phyloP scores from a whole-genome alignment of 192 early-diverging fungal species.

The Entomortierella lignicola region DNA sequence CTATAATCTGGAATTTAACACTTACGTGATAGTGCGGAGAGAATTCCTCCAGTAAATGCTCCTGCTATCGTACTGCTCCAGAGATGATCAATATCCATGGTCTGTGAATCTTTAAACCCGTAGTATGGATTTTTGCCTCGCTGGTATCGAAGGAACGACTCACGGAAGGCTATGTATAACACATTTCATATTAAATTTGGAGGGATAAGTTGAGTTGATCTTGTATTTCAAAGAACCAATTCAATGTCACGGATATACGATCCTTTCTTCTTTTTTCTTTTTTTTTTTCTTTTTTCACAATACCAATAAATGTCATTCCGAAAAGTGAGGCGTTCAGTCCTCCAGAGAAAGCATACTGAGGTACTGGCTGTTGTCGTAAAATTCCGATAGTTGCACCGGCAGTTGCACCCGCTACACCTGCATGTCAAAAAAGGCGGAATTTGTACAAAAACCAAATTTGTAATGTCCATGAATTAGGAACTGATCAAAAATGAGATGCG shows the following conservation, averaged over 20 bases:
- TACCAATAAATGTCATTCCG: constrained; percentile 67
- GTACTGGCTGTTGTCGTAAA: constrained; percentile 58
- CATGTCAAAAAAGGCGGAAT: neutral
- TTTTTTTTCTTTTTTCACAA: too few relatives aligned
- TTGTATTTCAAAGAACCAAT: too few relatives aligned
- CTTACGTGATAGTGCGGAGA: constrained; percentile 60
- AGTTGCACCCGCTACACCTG: constrained; percentile 56
- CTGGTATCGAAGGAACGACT: constrained; percentile 70
- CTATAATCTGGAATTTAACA: neutral
- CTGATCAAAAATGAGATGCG: too few relatives aligned
- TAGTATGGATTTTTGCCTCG: constrained; percentile 59
- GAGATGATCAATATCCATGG: constrained; percentile 69
- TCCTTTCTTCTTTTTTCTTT: too few relatives aligned
- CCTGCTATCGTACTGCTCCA: constrained; percentile 73
- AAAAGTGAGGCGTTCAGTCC: constrained; percentile 62
- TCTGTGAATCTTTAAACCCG: constrained; percentile 68
- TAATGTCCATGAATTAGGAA: too few relatives aligned
- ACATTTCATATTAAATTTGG: neutral
- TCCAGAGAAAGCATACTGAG: constrained; percentile 54
- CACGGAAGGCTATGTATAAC: constrained; percentile 59
- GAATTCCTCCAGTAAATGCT: constrained; percentile 66
- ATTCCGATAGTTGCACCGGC: constrained; percentile 58
- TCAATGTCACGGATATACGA: too few relatives aligned
- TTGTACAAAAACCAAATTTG: too few relatives aligned
- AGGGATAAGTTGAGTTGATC: neutral